Percentiles rank a stretch among this genome's conserved stretches.
Conservation (phyloP, 352 stramenopile genomes). For the Phytophthora macrochlamydospora region DNA sequence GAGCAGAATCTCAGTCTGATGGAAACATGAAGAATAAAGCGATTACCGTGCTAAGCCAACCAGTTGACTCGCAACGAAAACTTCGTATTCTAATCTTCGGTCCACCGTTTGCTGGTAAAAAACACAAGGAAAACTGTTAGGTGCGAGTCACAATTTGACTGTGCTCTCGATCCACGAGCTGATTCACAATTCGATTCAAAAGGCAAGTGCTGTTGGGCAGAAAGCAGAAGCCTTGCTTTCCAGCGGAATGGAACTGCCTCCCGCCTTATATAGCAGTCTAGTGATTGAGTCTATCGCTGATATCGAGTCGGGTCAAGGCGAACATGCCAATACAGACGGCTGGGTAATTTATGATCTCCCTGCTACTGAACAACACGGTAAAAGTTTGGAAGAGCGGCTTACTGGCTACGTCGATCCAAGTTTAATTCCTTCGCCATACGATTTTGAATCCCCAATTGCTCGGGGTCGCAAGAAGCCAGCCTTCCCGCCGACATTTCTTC, state of each 20-base stretch:
- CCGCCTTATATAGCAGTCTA: slow-evolving; percentile 59
- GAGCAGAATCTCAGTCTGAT: not conserved
- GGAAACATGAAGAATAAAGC: too few species aligned
- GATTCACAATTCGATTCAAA: slow-evolving; percentile 37
- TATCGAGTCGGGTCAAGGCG: slow-evolving; percentile 13
- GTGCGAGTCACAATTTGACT: slow-evolving; percentile 52
- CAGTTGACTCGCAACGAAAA: slow-evolving; percentile 4
- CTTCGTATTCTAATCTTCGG: slow-evolving; percentile 68
- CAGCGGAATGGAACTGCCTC: slow-evolving; percentile 47
- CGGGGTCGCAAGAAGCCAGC: slow-evolving; percentile 38
- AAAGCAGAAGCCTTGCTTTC: slow-evolving; percentile 33
- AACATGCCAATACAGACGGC: slow-evolving; percentile 18
- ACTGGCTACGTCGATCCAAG: slow-evolving; percentile 59
- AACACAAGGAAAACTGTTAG: slow-evolving; percentile 55
- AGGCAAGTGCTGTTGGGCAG: slow-evolving; percentile 34
- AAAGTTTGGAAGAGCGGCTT: slow-evolving; percentile 57
- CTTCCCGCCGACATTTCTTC: slow-evolving; percentile 50
- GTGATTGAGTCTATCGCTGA: slow-evolving; percentile 43
- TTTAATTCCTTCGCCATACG: slow-evolving; percentile 46
- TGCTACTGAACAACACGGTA: slow-evolving; percentile 44
- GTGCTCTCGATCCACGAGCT: slow-evolving; percentile 59
- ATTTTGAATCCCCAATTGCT: slow-evolving; percentile 63
- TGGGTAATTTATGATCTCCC: slow-evolving; percentile 78
- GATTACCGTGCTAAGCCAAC: not conserved
- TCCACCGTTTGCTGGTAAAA: slow-evolving; percentile 66